Conservation (phyloP, 768 basidiomycete species). For the Leccinum pellstonianum region DNA sequence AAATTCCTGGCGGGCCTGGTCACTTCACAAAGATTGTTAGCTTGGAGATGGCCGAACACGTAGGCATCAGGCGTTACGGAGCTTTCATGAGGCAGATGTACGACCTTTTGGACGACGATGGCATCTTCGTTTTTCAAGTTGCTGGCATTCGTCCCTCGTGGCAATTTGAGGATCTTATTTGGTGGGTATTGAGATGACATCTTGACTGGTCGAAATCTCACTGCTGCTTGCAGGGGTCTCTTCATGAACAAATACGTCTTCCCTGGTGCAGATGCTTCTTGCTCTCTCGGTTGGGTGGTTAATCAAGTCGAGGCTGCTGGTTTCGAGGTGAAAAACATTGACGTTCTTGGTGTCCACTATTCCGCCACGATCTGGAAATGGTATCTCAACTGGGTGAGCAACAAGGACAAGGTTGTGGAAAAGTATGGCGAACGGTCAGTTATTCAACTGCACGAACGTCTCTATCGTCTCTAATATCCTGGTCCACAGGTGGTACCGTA, state of each 20-base stretch:
- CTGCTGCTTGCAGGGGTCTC: conserved; percentile 59
- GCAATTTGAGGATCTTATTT: conserved; percentile 98
- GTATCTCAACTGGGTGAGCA: conserved; percentile 97
- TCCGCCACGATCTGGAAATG: conserved; percentile 86
- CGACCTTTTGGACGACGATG: conserved; percentile 90
- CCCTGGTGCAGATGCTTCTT: conserved; percentile 96
- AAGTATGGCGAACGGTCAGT: conserved; percentile 80
- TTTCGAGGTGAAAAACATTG: conserved; percentile 95
- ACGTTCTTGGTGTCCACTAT: conserved; percentile 97
- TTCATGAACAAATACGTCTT: conserved; percentile 99
- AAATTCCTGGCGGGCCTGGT: conserved; percentile 73
- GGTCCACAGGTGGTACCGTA: conserved; percentile 69
- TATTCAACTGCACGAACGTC: background rate
- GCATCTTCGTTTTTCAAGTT: conserved; percentile 95
- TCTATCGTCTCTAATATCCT: background rate
- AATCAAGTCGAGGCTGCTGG: conserved; percentile 84
- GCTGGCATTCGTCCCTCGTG: conserved; percentile 93
- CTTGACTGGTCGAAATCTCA: background rate
- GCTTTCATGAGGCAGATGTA: conserved; percentile 91
- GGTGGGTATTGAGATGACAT: conserved; percentile 44
- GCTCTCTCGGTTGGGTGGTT: conserved; percentile 94
- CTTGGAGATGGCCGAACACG: conserved; percentile 99
- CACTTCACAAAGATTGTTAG: conserved; percentile 93
- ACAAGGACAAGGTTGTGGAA: conserved; percentile 84
- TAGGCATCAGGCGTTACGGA: conserved; percentile 90